Percentiles rank a stretch among this genome's conserved stretches.
phyloP scores from a whole-genome alignment of 257 asterid species.

The Cordia subcordata region DNA sequence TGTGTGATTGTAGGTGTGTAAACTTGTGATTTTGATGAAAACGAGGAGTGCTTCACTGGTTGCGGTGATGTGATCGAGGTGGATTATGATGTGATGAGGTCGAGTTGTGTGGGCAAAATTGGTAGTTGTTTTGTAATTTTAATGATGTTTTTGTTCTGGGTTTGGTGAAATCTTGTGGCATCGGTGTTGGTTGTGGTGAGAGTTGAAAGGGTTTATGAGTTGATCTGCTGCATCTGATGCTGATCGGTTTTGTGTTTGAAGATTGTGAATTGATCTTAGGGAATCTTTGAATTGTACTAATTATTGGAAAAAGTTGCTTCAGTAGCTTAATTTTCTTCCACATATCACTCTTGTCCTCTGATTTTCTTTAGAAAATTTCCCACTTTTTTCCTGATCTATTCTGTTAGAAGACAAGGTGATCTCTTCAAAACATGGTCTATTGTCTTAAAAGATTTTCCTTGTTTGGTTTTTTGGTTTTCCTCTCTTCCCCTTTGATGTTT shows the following conservation, averaged over 20 bases:
- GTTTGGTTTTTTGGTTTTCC: too few relatives aligned
- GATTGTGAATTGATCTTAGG: too few relatives aligned
- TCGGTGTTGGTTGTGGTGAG: not conserved
- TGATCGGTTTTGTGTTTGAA: not conserved
- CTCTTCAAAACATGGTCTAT: too few relatives aligned
- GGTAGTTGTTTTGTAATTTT: not conserved
- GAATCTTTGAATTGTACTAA: too few relatives aligned
- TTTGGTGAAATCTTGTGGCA: not conserved
- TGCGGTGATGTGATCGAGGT: not conserved
- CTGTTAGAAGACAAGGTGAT: not conserved
- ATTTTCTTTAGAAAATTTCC: not conserved
- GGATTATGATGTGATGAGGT: conserved; percentile 1
- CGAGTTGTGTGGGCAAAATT: not conserved
- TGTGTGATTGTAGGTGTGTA: too few relatives aligned
- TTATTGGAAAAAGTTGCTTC: too few relatives aligned
- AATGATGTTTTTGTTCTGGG: not conserved
- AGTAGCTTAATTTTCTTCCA: too few relatives aligned
- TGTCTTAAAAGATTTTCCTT: too few relatives aligned
- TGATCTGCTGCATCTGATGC: not conserved
- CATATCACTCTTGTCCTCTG: too few relatives aligned
- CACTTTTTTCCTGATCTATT: not conserved
- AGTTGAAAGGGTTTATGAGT: not conserved
- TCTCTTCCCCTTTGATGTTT: too few relatives aligned
- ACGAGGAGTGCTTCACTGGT: not conserved
- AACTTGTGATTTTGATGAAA: conserved; percentile 1